Conservation (phyloP, 208 protist species). For the Angomonas desouzai region DNA sequence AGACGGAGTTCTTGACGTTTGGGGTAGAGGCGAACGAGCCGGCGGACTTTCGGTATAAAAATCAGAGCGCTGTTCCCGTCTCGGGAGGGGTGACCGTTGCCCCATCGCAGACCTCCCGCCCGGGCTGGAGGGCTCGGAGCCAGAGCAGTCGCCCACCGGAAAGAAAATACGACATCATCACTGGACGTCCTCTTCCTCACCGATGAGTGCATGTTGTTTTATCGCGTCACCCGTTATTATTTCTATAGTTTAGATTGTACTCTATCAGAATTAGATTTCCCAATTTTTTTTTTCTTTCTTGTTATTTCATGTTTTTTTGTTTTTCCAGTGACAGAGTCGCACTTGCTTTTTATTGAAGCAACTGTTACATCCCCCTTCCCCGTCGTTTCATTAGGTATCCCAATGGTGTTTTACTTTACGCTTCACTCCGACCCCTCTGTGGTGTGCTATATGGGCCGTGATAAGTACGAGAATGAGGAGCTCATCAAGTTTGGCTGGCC, state of each 20-base stretch:
- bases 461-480: conserved; percentile 99
- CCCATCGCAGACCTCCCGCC: conserved; percentile 17
- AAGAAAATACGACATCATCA: conserved; percentile 69
- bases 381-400: too few relatives aligned
- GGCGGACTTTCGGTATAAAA: conserved; percentile 21
- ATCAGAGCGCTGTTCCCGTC: conserved; percentile 35
- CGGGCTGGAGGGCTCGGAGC: conserved; percentile 34
- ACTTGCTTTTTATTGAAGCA: too few relatives aligned
- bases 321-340: conserved; percentile 20
- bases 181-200: conserved; percentile 25
- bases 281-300: conserved; percentile 17
- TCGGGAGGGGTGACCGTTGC: conserved; percentile 4
- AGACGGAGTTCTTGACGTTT: conserved; percentile 39
- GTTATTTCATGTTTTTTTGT: conserved; percentile 8
- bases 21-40: conserved; percentile 25
- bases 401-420: conserved; percentile 93
- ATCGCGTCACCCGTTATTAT: background rate
- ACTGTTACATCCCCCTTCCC: too few relatives aligned
- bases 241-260: too few relatives aligned
- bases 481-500: conserved; percentile 96
- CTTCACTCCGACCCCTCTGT: conserved; percentile 85
- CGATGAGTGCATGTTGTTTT: background rate
- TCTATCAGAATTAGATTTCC: background rate
- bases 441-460: conserved; percentile 96
- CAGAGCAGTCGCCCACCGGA: conserved; percentile 21